Evolutionary conservation across 2,329 filamentous ascomycete species (phyloP).

Genomic region (Fusarium nelsonii): DNA sequence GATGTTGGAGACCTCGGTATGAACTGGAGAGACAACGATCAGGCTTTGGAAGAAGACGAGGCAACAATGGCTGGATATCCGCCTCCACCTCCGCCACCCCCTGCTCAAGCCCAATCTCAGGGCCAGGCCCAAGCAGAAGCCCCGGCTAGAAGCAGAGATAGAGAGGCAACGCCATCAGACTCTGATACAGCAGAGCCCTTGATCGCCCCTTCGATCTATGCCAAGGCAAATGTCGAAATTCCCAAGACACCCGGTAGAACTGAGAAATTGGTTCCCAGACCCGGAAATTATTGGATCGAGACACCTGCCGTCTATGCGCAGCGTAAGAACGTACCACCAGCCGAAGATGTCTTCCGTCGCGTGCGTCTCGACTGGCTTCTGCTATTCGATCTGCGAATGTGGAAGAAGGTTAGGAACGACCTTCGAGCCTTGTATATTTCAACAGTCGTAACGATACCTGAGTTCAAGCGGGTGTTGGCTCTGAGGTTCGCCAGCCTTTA

Average conservation of each 20-base stretch:
- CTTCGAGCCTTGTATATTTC: slow-evolving; percentile 95
- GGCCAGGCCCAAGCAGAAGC: slow-evolving; percentile 58
- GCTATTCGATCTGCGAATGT: slow-evolving; percentile 92
- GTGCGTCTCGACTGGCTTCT: slow-evolving; percentile 95
- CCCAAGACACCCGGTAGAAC: slow-evolving; percentile 81
- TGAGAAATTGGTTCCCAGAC: slow-evolving; percentile 65
- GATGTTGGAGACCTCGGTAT: slow-evolving; percentile 62
- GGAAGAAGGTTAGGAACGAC: slow-evolving; percentile 94
- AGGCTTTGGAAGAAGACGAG: slow-evolving; percentile 80
- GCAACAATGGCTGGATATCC: slow-evolving; percentile 82
- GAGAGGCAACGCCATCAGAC: slow-evolving; percentile 76
- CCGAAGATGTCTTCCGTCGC: slow-evolving; percentile 90
- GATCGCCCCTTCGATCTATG: slow-evolving; percentile 70
- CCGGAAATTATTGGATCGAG: slow-evolving; percentile 87
- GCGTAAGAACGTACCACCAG: slow-evolving; percentile 71
- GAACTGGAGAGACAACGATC: slow-evolving; percentile 68
- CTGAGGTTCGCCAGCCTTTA: slow-evolving; percentile 96
- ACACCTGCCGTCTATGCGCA: slow-evolving; percentile 78
- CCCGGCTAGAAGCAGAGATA: slow-evolving; percentile 61
- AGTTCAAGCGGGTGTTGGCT: slow-evolving; percentile 95
- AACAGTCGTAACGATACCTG: slow-evolving; percentile 92
- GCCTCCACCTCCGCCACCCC: slow-evolving; percentile 70
- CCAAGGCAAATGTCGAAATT: slow-evolving; percentile 76
- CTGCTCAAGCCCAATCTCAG: slow-evolving; percentile 62
- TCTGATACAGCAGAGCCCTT: slow-evolving; percentile 76